Conservation (phyloP, 305 asterid genomes). For the Fraxinus dipetala region DNA sequence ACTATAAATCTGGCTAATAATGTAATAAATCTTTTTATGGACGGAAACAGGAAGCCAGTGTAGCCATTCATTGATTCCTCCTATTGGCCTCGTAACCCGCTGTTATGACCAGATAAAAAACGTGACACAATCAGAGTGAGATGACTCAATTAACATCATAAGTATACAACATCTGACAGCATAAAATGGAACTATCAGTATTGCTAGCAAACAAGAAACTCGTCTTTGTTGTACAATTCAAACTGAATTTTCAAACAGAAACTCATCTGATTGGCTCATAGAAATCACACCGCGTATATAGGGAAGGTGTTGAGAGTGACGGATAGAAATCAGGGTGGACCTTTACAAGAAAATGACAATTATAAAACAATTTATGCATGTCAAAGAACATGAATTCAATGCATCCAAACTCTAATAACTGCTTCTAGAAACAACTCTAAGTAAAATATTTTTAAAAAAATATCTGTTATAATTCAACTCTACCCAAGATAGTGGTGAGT, state of each 20-base stretch:
- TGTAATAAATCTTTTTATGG: slow-evolving; percentile 69
- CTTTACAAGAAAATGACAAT: background rate
- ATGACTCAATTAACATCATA: slow-evolving; percentile 9
- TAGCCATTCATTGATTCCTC: slow-evolving; percentile 92
- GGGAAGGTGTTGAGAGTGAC: background rate
- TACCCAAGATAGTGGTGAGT: background rate
- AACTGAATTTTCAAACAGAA: background rate
- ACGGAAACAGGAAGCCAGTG: slow-evolving; percentile 94
- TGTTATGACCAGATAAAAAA: slow-evolving; percentile 25
- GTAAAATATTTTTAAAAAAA: background rate
- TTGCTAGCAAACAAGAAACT: background rate
- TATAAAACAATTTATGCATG: background rate
- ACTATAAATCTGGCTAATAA: slow-evolving; percentile 54
- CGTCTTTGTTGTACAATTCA: background rate
- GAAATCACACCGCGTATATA: background rate
- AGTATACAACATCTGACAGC: background rate
- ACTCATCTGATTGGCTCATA: background rate
- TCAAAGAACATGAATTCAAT: background rate
- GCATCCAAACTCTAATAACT: background rate
- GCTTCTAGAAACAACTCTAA: background rate
- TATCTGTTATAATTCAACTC: background rate
- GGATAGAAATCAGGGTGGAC: background rate
- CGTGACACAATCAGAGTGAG: slow-evolving; percentile 18
- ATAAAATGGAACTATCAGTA: background rate
- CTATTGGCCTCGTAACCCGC: slow-evolving; percentile 92